Evolutionary conservation across 352 stramenopile genomes (phyloP), one percentile per base, ranked within the genome.

Genomic region (Pythium brachiatum): DNA sequence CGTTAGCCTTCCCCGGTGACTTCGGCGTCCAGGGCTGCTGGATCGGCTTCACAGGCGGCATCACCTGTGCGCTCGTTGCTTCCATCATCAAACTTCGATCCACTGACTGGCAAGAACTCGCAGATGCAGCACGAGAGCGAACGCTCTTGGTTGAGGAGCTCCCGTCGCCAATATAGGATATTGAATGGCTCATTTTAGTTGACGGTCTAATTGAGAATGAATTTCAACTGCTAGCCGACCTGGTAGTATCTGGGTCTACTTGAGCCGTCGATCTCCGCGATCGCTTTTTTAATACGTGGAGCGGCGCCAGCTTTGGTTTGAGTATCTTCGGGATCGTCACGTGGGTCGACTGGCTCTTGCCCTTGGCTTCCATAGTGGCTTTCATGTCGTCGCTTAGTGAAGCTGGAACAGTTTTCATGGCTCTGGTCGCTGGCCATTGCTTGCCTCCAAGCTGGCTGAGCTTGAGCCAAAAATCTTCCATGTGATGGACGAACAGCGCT

Each of bases 11-110:
- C 60, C 44, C 74, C 47, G 58, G 75, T 25, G 44, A 73, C 7
- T 47, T 83, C 12, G 75, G 72, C n/a, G 70, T 90, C 18, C 65
- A 81, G 41, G 81, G 81, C 15, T 68, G 88, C 16, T 89, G 81
- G 81, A 47, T 86, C 20, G 73, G 78, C 53, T 76, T 92, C 60
- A 72, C 71, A 4, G 60, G 75, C 29, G 76, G 75, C 16, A 77
- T 84, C 34, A 32, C 62, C 6, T 58, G 43, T 38, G 53, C 54
- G 34, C 16, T 62, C n/a, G 21, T 57, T 0, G 44, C 38, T 0
- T 62, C 61, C 7, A 15, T 68, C 2, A 26, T 62, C 26, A 62
- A 53, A 46, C 32, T 62, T 23, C 43, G 36, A 25, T 27, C 39
- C 41, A 67, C 60, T 5, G 46, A 62, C 29, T 67, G 52, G 60